phyloP scores from a whole-genome alignment of 148 eudicot species.

The Heliosperma pusillum region DNA sequence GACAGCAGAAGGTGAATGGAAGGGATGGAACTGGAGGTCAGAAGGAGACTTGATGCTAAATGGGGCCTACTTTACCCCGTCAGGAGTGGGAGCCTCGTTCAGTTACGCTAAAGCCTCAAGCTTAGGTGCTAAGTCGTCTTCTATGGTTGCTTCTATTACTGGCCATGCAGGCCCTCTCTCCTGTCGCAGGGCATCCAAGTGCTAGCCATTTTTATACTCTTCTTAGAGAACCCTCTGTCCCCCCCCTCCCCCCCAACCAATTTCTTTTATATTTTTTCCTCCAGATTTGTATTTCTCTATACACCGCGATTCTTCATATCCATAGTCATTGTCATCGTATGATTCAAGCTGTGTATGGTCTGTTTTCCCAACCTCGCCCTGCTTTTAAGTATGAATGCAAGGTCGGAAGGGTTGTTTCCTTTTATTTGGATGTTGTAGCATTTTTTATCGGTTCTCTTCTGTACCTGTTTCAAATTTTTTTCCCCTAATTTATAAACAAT shows the following conservation, averaged over 20 bases:
- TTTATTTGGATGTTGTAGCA: not conserved
- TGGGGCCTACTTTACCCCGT: slow-evolving; percentile 87
- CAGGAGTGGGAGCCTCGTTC: slow-evolving; percentile 84
- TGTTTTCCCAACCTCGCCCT: slow-evolving; percentile 69
- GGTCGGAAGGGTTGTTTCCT: slow-evolving; percentile 42
- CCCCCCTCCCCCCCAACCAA: not conserved
- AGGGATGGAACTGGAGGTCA: slow-evolving; percentile 92
- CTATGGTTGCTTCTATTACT: slow-evolving; percentile 77
- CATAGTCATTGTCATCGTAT: slow-evolving; percentile 46
- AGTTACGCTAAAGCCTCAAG: slow-evolving; percentile 89
- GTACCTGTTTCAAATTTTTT: too few species aligned
- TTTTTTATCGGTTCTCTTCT: not conserved
- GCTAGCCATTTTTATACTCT: slow-evolving; percentile 53
- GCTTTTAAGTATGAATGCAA: slow-evolving; percentile 39
- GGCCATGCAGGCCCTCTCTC: slow-evolving; percentile 71
- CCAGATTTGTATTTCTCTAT: slow-evolving; percentile 11
- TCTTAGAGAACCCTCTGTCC: too few species aligned
- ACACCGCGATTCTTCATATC: slow-evolving; percentile 18
- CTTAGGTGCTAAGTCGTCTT: slow-evolving; percentile 85
- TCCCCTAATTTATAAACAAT: too few species aligned
- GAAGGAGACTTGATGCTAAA: slow-evolving; percentile 85
- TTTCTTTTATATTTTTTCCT: not conserved
- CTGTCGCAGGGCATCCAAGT: slow-evolving; percentile 60
- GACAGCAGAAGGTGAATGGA: slow-evolving; percentile 51
- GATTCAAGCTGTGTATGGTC: slow-evolving; percentile 14